Base-by-base conservation (phyloP, 2,329 filamentous ascomycete genomes). In the Penicillium expansum region DNA sequence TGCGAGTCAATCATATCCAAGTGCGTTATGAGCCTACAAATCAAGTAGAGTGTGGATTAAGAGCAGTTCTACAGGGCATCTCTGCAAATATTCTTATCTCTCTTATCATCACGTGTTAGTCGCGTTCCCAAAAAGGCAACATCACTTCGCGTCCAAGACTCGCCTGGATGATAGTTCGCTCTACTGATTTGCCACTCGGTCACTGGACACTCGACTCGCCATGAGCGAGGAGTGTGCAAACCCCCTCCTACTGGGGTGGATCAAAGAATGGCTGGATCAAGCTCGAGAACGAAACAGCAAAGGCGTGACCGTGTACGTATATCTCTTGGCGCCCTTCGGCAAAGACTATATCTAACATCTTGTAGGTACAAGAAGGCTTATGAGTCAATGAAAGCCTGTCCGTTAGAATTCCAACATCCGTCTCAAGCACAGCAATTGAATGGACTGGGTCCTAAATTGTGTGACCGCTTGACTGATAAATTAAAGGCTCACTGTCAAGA, bases 181-280 rank as follows among this genome's bases (percentile, higher is more conserved):
- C 4, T 18, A 16, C 16, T 9, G 10, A 22, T 27, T 24, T 44
- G 35, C 43, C 11, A 42, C 20, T 30, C 18, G 14, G 24, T 42
- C 13, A 9, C 43, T 37, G 13, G 41, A 18, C 38, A 18, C 30
- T 18, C 29, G 45, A 30, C 52, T 48, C 24, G 39, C 47, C 27
- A 76, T 75, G 74, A 67, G 68, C 13, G 73, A 77, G 48, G 65
- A 68, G 14, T 87, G 83, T 62, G 82, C 85, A 16, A 94, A 94
- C 65, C 86, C 89, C 5, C 79, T 90, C 39, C 80, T 91, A 9
- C 80, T 92, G 11, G 76, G 77, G 62, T 92, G 88, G 86, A 84
- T 92, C 49, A 87, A 89, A 67, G 88, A 92, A 77, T 91, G 87
- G 88, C 82, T 88, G 48, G 87, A 92, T 43, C 71, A 82, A 39